Conservation (phyloP, 257 asterid genomes). For the Solanum boliviense region DNA sequence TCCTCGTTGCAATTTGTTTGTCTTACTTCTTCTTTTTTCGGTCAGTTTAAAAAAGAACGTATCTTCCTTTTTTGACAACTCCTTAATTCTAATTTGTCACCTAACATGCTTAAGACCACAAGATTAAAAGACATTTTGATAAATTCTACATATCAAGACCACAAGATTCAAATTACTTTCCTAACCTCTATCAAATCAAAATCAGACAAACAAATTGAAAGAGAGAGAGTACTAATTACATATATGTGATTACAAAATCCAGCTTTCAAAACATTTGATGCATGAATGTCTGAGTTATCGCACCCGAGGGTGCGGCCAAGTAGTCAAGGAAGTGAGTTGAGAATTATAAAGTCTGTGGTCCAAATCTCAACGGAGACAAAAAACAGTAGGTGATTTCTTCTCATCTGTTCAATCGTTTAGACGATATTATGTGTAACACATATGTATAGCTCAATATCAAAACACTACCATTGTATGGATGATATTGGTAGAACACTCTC, state of each 20-base stretch:
- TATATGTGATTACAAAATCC: neutral
- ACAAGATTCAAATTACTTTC: neutral
- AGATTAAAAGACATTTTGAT: too few relatives aligned
- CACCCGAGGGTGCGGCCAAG: neutral
- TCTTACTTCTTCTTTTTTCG: too few relatives aligned
- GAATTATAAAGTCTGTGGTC: neutral
- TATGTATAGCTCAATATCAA: neutral
- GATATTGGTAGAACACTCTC: neutral
- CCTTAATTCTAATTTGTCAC: neutral
- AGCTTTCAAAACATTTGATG: neutral
- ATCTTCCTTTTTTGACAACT: too few relatives aligned
- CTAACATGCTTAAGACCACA: neutral
- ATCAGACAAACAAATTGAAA: neutral
- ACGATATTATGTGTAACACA: neutral
- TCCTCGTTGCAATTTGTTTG: too few relatives aligned
- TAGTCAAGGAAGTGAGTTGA: neutral
- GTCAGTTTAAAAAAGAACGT: too few relatives aligned
- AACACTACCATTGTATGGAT: neutral
- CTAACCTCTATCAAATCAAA: too few relatives aligned
- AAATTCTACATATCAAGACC: too few relatives aligned
- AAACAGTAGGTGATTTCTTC: neutral
- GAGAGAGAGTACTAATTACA: neutral
- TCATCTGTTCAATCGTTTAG: neutral
- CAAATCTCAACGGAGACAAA: neutral
- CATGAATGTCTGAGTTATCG: neutral